A percentile compares a stretch with the other conserved stretches of the same genome.
These are phyloP conservation scores for Spathaspora boniae DNA, from an alignment of 805 yeast genomes.

Conservation along the genomic window DNA sequence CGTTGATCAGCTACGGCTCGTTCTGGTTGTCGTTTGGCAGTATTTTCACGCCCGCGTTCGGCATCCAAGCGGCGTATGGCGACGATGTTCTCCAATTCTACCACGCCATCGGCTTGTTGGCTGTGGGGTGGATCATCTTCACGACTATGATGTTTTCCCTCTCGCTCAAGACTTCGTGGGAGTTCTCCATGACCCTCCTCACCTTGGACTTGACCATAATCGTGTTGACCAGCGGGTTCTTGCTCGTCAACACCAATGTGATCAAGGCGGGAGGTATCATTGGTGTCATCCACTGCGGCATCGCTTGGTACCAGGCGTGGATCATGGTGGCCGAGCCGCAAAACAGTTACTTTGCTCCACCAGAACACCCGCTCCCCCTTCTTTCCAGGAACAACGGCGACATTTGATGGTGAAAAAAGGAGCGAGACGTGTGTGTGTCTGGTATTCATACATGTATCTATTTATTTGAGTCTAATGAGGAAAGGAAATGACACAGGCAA, in stretches of 20 bases:
- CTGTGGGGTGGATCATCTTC: constrained; percentile 63
- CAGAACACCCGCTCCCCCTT: constrained; percentile 40
- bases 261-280: constrained; percentile 55
- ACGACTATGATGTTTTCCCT: constrained; percentile 55
- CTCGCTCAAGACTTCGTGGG: constrained; percentile 48
- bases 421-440: too few species aligned
- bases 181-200: constrained; percentile 48
- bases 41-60: constrained; percentile 51
- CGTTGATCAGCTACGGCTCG: constrained; percentile 51
- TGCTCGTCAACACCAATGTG: constrained; percentile 29
- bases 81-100: constrained; percentile 37
- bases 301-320: constrained; percentile 59
- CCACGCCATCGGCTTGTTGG: constrained; percentile 55
- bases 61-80: constrained; percentile 44
- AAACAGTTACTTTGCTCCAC: constrained; percentile 55
- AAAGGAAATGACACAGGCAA: not conserved
- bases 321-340: constrained; percentile 56
- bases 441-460: too few species aligned
- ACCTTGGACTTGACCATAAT: constrained; percentile 56
- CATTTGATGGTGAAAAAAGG: too few species aligned
- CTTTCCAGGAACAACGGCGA: too few species aligned
- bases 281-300: constrained; percentile 50
- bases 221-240: constrained; percentile 48
- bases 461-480: not conserved
- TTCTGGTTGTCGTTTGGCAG: constrained; percentile 52